phyloP scores from a whole-genome alignment of 192 early-diverging fungal species.

The Coemansia interrupta region DNA sequence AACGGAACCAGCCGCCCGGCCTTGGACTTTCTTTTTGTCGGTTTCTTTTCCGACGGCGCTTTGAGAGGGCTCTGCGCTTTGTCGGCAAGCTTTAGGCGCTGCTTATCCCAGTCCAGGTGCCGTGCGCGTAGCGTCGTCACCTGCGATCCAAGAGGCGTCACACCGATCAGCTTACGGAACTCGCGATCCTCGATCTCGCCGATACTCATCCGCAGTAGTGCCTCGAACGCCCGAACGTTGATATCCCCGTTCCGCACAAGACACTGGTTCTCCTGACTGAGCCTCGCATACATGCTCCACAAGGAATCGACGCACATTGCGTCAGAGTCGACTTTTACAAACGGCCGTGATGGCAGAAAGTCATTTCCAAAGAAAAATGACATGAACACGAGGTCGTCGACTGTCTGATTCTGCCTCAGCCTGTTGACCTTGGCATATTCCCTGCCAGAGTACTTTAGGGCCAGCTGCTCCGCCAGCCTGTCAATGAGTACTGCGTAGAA shows the following conservation, averaged over 20 bases:
- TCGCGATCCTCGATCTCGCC: constrained; percentile 52
- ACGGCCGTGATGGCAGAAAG: constrained; percentile 69
- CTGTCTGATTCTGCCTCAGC: constrained; percentile 62
- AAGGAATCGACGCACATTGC: constrained; percentile 55
- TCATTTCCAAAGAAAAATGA: constrained; percentile 94
- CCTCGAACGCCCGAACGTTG: constrained; percentile 36
- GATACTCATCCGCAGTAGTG: constrained; percentile 50
- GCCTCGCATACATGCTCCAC: constrained; percentile 47
- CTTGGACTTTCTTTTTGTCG: constrained; percentile 1
- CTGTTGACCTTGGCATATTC: constrained; percentile 11
- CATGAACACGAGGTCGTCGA: constrained; percentile 93
- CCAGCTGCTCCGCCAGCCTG: constrained; percentile 17
- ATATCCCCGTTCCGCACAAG: constrained; percentile 58
- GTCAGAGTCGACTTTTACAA: constrained; percentile 59
- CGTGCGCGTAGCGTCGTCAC: constrained; percentile 24
- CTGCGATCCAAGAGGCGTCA: constrained; percentile 22
- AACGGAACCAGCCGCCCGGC: constrained; percentile 15
- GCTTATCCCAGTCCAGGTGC: constrained; percentile 21
- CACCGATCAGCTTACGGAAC: constrained; percentile 46
- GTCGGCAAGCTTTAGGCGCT: neutral
- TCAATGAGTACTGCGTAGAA: constrained; percentile 17
- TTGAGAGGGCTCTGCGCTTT: neutral
- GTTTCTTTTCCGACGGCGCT: neutral
- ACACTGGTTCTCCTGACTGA: constrained; percentile 35
- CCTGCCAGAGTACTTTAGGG: constrained; percentile 5